Evolutionary conservation across 2,329 filamentous ascomycete genomes (phyloP).

Genomic region (Thielaviopsis punctulata): DNA sequence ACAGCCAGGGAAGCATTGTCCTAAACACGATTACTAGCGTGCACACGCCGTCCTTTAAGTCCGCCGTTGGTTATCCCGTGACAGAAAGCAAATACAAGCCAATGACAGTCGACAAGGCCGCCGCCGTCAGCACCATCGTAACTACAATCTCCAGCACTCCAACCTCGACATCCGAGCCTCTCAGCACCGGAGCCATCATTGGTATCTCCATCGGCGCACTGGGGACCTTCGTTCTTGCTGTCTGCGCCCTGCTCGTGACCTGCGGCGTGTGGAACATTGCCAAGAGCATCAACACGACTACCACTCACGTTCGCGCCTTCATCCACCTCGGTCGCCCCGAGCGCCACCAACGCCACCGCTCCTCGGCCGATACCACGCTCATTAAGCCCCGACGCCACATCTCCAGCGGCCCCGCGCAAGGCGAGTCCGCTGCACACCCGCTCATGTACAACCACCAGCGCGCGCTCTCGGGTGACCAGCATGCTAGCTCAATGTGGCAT

Average conservation of each 20-base stretch:
- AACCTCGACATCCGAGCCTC: neutral
- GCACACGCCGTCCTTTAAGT: neutral
- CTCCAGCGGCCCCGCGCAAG: neutral
- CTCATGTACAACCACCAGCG: neutral
- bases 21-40: neutral
- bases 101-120: constrained; percentile 6
- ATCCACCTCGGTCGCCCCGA: neutral
- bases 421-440: neutral
- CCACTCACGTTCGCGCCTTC: neutral
- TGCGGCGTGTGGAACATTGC: neutral
- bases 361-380: neutral
- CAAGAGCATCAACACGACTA: neutral
- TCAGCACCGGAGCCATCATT: constrained; percentile 6
- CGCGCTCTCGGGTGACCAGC: neutral
- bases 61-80: neutral
- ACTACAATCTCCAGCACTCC: neutral
- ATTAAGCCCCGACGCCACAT: neutral
- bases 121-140: neutral
- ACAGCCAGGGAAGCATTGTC: neutral
- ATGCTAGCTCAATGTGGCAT: neutral
- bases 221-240: neutral
- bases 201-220: constrained; percentile 8
- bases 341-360: neutral
- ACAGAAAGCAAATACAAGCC: neutral
- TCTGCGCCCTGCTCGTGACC: neutral